phyloP scores from a whole-genome alignment of 495 filamentous ascomycete species.

The Penicillium coprophilum region DNA sequence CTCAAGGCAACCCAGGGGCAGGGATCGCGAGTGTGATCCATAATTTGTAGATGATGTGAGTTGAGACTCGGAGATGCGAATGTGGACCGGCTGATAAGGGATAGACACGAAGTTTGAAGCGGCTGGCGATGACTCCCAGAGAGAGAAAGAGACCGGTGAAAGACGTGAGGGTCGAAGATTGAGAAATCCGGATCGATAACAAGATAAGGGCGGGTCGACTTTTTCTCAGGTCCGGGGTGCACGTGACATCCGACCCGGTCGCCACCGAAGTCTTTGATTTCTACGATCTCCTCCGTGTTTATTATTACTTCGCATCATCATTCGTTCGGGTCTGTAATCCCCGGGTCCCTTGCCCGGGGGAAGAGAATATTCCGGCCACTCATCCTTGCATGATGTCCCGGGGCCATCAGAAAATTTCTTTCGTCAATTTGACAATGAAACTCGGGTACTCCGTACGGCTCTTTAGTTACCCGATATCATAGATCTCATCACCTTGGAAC shows the following conservation, averaged over 20 bases:
- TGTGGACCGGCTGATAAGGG: neutral
- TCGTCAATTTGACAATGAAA: neutral
- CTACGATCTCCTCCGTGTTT: neutral
- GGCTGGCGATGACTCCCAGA: neutral
- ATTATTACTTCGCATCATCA: neutral
- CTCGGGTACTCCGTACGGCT: neutral
- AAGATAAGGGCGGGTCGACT: neutral
- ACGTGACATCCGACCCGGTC: neutral
- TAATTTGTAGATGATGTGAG: constrained; percentile 31
- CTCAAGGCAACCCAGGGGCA: constrained; percentile 96
- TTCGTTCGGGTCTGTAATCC: neutral
- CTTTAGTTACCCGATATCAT: too few relatives aligned
- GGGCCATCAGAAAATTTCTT: neutral
- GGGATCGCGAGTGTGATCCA: constrained; percentile 95
- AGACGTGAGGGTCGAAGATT: neutral
- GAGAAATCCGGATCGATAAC: neutral
- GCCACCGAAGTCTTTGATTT: neutral
- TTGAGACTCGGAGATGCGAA: neutral
- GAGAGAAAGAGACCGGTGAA: neutral
- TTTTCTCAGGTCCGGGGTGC: neutral
- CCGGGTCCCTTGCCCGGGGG: neutral
- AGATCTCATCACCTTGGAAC: neutral
- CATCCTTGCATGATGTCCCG: neutral
- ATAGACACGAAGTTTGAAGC: neutral
- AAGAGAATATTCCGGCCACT: neutral